phyloP scores from a whole-genome alignment of 306 rosid species.

The Alnus glutinosa region DNA sequence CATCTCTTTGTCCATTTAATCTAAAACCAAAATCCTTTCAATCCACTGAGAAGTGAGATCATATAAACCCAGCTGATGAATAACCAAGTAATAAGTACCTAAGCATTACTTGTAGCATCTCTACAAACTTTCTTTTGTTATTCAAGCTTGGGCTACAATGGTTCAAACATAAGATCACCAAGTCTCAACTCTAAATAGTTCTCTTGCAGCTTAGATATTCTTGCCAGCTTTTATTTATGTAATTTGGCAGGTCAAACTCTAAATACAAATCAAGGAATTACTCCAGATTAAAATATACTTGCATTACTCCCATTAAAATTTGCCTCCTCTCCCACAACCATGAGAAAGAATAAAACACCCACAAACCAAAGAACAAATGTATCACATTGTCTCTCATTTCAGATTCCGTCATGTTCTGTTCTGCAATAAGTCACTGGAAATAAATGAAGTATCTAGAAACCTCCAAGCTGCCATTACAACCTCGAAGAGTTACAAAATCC shows the following conservation, averaged over 20 bases:
- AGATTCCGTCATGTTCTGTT: background rate
- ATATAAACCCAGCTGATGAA: background rate
- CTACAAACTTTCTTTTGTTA: background rate
- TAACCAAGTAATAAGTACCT: background rate
- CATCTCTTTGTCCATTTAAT: conserved; percentile 13
- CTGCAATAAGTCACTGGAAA: conserved; percentile 1
- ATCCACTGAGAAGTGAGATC: background rate
- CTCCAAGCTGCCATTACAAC: background rate
- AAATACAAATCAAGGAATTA: background rate
- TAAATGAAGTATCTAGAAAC: conserved; percentile 4
- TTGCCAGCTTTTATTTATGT: background rate
- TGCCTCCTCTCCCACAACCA: background rate
- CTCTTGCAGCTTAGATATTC: conserved; percentile 10
- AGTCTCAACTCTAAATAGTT: conserved; percentile 1
- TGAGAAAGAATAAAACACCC: background rate
- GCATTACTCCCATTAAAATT: background rate
- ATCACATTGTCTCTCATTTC: background rate
- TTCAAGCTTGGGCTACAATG: conserved; percentile 1
- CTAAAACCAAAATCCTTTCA: conserved; percentile 1
- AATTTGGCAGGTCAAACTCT: background rate
- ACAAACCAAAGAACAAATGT: background rate
- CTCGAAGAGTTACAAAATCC: background rate
- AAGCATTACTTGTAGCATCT: background rate
- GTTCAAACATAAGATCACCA: conserved; percentile 14
- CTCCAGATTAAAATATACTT: background rate